phyloP scores from a whole-genome alignment of 345 rosid genomes.

The Pugionium dolabratum region DNA sequence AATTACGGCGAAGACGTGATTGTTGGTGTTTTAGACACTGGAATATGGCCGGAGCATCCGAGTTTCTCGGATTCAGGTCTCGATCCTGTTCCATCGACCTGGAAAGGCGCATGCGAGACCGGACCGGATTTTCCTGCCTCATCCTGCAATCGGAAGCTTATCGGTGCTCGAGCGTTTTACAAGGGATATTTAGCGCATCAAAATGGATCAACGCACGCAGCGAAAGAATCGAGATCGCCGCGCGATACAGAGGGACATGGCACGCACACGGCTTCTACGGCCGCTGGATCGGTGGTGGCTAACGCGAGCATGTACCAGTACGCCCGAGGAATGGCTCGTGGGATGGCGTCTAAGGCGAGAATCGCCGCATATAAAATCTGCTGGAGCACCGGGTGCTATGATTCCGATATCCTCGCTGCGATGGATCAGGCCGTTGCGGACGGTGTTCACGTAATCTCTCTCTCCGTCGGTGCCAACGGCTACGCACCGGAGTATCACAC shows the following conservation, averaged over 20 bases:
- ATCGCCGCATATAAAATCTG: slow-evolving; percentile 89
- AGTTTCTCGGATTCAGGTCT: slow-evolving; percentile 61
- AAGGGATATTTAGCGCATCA: slow-evolving; percentile 54
- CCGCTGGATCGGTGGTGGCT: slow-evolving; percentile 65
- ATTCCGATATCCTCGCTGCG: slow-evolving; percentile 91
- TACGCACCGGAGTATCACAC: slow-evolving; percentile 66
- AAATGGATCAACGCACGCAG: slow-evolving; percentile 41
- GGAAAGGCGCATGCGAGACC: slow-evolving; percentile 72
- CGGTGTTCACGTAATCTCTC: slow-evolving; percentile 80
- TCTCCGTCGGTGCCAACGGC: slow-evolving; percentile 77
- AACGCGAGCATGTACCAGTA: slow-evolving; percentile 66
- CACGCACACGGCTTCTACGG: slow-evolving; percentile 86
- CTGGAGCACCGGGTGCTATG: slow-evolving; percentile 77
- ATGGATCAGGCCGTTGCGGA: slow-evolving; percentile 84
- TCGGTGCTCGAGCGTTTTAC: slow-evolving; percentile 76
- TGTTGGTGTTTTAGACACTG: slow-evolving; percentile 81
- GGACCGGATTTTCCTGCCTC: slow-evolving; percentile 62
- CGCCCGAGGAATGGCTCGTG: slow-evolving; percentile 78
- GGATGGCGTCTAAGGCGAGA: slow-evolving; percentile 82
- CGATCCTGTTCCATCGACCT: slow-evolving; percentile 53
- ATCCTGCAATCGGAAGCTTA: slow-evolving; percentile 71
- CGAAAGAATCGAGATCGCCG: slow-evolving; percentile 61
- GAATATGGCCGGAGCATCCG: slow-evolving; percentile 79
- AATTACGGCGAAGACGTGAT: slow-evolving; percentile 68
- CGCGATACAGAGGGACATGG: slow-evolving; percentile 92